These are phyloP conservation scores for Cichorium intybus DNA, from an alignment of 140 eudicot genomes.

Conservation along the genomic window DNA sequence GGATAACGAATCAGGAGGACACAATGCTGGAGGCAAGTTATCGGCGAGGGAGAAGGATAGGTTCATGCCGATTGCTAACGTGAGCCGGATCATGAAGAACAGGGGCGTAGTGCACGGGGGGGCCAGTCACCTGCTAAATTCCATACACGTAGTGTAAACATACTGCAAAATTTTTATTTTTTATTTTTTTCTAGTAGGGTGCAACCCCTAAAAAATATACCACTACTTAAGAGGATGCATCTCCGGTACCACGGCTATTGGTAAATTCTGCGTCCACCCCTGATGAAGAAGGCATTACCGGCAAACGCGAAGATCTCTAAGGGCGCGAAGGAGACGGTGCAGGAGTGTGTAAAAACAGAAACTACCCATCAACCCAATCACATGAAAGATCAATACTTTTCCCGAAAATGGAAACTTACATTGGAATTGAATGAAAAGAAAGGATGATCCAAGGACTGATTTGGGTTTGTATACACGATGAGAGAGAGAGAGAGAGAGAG, in stretches of 20 bases:
- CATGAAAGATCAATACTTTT: background rate
- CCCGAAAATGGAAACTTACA: slow-evolving; percentile 41
- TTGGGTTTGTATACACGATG: background rate
- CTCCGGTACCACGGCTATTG: no score
- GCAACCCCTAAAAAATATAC: no score
- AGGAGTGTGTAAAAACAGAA: slow-evolving; percentile 46
- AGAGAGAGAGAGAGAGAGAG: no score
- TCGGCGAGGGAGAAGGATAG: slow-evolving; percentile 60
- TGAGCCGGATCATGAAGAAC: slow-evolving; percentile 69
- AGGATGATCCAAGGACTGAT: slow-evolving; percentile 65
- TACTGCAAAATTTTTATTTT: no score
- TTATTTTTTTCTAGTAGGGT: no score
- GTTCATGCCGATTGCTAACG: slow-evolving; percentile 66
- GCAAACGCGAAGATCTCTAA: slow-evolving; percentile 67
- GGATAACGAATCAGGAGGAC: slow-evolving; percentile 61
- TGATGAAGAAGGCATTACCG: slow-evolving; percentile 57
- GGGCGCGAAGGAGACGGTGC: slow-evolving; percentile 65
- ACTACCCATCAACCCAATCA: slow-evolving; percentile 7
- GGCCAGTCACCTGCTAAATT: no score
- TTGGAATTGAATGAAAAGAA: slow-evolving; percentile 37
- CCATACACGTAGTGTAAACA: no score
- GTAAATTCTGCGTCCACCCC: no score
- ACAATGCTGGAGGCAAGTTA: slow-evolving; percentile 36
- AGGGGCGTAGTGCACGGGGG: no score
- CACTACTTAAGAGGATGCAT: no score